Base-by-base conservation (phyloP, 345 rosid genomes). In the Gossypium mustelinum region DNA sequence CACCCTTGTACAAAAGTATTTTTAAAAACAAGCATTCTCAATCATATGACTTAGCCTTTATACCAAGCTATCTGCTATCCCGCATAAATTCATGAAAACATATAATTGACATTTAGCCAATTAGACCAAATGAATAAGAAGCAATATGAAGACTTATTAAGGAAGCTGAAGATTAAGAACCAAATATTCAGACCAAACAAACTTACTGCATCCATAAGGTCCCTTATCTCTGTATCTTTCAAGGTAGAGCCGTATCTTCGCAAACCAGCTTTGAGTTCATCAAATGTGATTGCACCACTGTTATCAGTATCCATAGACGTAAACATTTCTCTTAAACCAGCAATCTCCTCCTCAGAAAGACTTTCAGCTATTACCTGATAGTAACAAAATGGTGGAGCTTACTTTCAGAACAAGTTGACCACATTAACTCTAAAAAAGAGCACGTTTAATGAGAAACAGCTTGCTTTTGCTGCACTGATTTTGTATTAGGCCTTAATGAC, bases 311-410 rank as follows among this genome's bases (percentile, higher is more conserved):
- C 98, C 96, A 94, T 94, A 72, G 97, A 76, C 75, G 80, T 77
- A 83, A 95, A 95, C 99, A 95, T 95, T 84, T 95, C 98, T 77
- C 88, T 88, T 79, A 95, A 75, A 76, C 99, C 99, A 76, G 99
- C 98, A 80, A 95, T 95, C 85, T 92, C 99, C 86, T 93, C 98
- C 86, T 95, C 98, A 1, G 98, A 94, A 55, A 94, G 98, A 82
- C 97, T 91, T 83, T 94, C 97, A 56, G 98, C 98, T 86, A 94
- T 94, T 9, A 94, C 98, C 98, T 94, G 87, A 72, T 45, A 20
- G 75, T 18, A 80, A 50, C 29, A n/a, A 78, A 78, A 64, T 52
- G 47, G 34, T 52, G 77, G 77, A 69, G 39, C 50, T 55, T 10
- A 18, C 29, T 43, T 51, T 71, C 29, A 60, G 47, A 68, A 74